Conservation (phyloP, 1,284 basidiomycete genomes). For the Rhizoctonia solani region DNA sequence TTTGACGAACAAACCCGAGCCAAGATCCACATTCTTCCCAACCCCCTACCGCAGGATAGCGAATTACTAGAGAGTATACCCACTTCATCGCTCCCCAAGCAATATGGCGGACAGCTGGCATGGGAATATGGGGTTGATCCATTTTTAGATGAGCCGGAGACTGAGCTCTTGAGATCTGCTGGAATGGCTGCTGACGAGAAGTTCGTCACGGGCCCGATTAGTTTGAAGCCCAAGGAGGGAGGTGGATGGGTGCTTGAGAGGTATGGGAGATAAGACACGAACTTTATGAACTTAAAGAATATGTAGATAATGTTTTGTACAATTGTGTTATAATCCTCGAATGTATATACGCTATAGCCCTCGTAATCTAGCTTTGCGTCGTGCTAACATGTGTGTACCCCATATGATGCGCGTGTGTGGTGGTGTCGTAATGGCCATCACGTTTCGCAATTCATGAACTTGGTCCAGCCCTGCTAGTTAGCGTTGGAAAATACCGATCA, state of each 20-base stretch:
- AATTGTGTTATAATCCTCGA: too few species aligned
- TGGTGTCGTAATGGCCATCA: too few species aligned
- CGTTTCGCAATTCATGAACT: too few species aligned
- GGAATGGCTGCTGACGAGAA: conserved; percentile 14
- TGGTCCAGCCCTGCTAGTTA: too few species aligned
- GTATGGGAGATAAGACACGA: neutral
- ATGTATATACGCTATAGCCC: too few species aligned
- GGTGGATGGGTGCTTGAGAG: conserved; percentile 12
- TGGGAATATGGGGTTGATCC: conserved; percentile 35
- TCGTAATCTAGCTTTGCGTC: too few species aligned
- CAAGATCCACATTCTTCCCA: conserved; percentile 65
- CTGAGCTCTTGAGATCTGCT: conserved; percentile 25
- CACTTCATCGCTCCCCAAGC: conserved; percentile 30
- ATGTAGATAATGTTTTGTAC: too few species aligned
- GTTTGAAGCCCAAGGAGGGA: neutral
- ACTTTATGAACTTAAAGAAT: too few species aligned
- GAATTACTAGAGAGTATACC: conserved; percentile 8
- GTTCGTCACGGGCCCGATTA: conserved; percentile 13
- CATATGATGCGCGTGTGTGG: too few species aligned
- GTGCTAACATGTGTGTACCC: too few species aligned
- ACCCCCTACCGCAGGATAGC: conserved; percentile 29
- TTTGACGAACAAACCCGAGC: conserved; percentile 74
- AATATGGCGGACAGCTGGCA: conserved; percentile 36
- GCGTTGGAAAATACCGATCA: too few species aligned
- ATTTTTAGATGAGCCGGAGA: conserved; percentile 32